A percentile compares a stretch with the other conserved stretches of the same genome.
Conservation (phyloP, 352 stramenopile genomes). For the Phytophthora hybrid region DNA sequence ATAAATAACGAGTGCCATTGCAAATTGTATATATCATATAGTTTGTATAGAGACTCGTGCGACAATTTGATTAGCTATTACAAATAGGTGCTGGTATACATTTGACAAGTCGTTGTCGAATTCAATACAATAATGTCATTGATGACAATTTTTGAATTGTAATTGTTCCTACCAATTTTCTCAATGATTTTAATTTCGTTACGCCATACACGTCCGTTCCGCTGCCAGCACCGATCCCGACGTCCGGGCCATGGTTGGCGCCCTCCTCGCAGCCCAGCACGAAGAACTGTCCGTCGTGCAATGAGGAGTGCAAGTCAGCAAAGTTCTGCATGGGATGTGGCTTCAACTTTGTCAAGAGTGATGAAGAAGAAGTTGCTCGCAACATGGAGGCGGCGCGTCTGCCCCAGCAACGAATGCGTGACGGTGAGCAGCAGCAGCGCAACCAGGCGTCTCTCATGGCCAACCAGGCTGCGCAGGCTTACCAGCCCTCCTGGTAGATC, state of each 20-base stretch:
- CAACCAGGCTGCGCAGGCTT: conserved; percentile 58
- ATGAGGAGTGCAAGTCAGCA: conserved; percentile 77
- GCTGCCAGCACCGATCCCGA: conserved; percentile 68
- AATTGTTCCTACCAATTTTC: too few relatives aligned
- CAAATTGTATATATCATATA: too few relatives aligned
- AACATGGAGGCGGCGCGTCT: conserved; percentile 74
- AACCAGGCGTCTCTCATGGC: conserved; percentile 76
- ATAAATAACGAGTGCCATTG: too few relatives aligned
- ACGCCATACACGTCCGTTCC: conserved; percentile 59
- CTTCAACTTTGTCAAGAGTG: conserved; percentile 80
- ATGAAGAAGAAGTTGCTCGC: conserved; percentile 80
- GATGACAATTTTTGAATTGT: too few relatives aligned
- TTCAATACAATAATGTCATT: too few relatives aligned
- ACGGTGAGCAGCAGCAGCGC: conserved; percentile 69
- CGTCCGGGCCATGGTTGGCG: conserved; percentile 45
- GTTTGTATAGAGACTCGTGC: too few relatives aligned
- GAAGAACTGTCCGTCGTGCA: conserved; percentile 74
- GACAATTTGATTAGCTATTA: too few relatives aligned
- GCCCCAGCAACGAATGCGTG: conserved; percentile 53
- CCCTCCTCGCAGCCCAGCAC: conserved; percentile 46
- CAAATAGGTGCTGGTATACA: too few relatives aligned
- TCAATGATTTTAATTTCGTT: too few relatives aligned
- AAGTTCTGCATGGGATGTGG: conserved; percentile 88
- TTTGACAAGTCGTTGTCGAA: too few relatives aligned
- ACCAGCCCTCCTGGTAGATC: conserved; percentile 49